phyloP scores from a whole-genome alignment of 2,329 filamentous ascomycete genomes.

The Cladophialophora carrionii region DNA sequence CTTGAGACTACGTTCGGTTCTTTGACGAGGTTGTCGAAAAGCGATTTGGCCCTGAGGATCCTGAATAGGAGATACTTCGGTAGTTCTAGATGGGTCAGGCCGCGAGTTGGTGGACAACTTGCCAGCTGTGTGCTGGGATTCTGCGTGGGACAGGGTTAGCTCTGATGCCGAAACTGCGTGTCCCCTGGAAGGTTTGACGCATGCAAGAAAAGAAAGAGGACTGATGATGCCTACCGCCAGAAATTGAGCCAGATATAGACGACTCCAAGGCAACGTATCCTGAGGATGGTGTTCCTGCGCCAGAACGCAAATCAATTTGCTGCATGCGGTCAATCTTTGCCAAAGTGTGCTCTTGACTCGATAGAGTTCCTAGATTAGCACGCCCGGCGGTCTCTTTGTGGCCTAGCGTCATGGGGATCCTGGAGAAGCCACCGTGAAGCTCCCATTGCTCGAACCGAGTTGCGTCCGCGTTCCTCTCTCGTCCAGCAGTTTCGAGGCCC shows the following conservation, averaged over 20 bases:
- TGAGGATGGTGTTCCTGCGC: constrained; percentile 30
- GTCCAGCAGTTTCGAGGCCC: constrained; percentile 68
- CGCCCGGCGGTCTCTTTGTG: background rate
- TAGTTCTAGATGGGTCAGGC: background rate
- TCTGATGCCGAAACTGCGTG: background rate
- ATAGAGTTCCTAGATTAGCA: background rate
- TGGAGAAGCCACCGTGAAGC: constrained; percentile 45
- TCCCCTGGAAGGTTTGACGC: background rate
- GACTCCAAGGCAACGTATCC: background rate
- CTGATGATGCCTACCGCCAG: constrained; percentile 5
- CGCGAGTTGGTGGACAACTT: background rate
- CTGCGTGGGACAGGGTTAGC: background rate
- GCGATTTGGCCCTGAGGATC: background rate
- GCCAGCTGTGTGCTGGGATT: background rate
- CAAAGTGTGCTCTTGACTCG: background rate
- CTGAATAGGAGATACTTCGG: background rate
- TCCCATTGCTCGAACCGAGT: constrained; percentile 78
- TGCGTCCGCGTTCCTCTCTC: constrained; percentile 62
- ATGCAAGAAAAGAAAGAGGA: background rate
- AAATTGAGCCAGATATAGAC: constrained; percentile 6
- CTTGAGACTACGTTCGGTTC: constrained; percentile 24
- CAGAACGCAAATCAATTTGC: constrained; percentile 19
- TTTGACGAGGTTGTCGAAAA: constrained; percentile 14
- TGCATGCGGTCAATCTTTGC: constrained; percentile 5
- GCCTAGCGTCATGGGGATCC: background rate